A percentile compares a stretch with the other conserved stretches of the same genome.
phyloP scores from a whole-genome alignment of 2,329 filamentous ascomycete species.

The Saccharata proteae region DNA sequence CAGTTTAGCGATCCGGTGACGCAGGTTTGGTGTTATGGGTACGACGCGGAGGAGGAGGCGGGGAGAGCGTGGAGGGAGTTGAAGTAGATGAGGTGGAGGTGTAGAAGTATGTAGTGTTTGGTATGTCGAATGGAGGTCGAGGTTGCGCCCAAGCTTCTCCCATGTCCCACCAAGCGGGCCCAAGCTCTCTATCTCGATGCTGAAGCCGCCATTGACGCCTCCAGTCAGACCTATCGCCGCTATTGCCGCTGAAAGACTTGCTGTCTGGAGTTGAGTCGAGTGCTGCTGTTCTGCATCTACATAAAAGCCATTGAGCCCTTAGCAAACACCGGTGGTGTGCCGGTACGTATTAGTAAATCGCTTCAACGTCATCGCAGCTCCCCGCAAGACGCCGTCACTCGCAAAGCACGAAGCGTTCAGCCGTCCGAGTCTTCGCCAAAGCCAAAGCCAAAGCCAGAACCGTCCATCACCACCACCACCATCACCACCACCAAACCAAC shows the following conservation, averaged over 20 bases:
- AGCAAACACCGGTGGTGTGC: too few relatives aligned
- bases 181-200: too few relatives aligned
- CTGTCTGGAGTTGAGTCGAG: too few relatives aligned
- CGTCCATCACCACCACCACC: too few relatives aligned
- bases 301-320: too few relatives aligned
- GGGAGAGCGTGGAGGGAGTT: conserved; percentile 1
- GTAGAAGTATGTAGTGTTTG: too few relatives aligned
- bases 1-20: conserved; percentile 3
- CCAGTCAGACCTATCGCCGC: conserved; percentile 6
- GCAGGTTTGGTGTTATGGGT: conserved; percentile 2
- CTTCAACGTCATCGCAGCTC: conserved; percentile 3
- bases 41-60: conserved; percentile 4
- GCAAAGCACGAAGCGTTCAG: too few relatives aligned
- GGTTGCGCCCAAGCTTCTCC: conserved; percentile 1
- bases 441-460: too few relatives aligned
- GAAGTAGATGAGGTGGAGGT: conserved; percentile 17
- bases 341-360: too few relatives aligned
- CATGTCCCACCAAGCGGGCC: conserved; percentile 1
- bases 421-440: too few relatives aligned
- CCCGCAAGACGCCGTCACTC: conserved; percentile 2
- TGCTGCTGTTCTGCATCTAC: too few relatives aligned
- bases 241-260: conserved; percentile 8
- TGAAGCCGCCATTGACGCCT: conserved; percentile 8
- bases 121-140: background rate
- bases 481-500: too few relatives aligned